Base-by-base conservation (phyloP, 495 filamentous ascomycete genomes). In the Penicillium turbatum region DNA sequence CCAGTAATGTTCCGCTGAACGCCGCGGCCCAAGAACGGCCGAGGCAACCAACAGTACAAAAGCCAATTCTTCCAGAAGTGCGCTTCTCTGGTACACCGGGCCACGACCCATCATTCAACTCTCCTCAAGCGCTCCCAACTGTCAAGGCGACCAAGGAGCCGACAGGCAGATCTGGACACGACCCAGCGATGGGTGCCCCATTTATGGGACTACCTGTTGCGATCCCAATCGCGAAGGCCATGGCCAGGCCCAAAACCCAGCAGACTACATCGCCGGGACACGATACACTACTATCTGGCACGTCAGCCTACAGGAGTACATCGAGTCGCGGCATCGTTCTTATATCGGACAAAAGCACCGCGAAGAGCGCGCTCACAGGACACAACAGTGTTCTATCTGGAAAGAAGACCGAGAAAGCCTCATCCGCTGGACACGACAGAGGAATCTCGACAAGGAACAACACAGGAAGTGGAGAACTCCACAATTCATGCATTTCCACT, bases 1-100 rank as follows among this genome's bases (percentile, higher is more conserved):
- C 59, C 39, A 60, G 31, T 37, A 53, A 62, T 2, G 39, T 63
- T 30, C 60, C 64, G 49, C 44, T 54, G 52, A 48, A 47, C 1
- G 47, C 47, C 24, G 26, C 48, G 10, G 32, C 55, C 45, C 56
- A 47, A 41, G 51, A 60, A 27, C 27, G 48, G 24, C 42, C 61
- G 31, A 50, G 26, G 40, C 48, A 15, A n/a, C 40, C n/a, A 27
- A 32, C 30, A 7, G 19, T 40, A 2, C 48, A 47, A 16, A 30
- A 30, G 16, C 48, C 56, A 21, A 30, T 53, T n/a, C 49, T 55
- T n/a, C 54, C 51, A 36, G 52, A 45, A 32, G 8, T 42, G n/a
- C 54, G 51, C 12, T 50, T 40, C 13, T 55, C 56, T 9, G 24
- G 41, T 16, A 27, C 57, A 11, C 49, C 57, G 17, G 55, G 61